Percentiles rank a stretch among this genome's conserved stretches.
Evolutionary conservation across 2,329 filamentous ascomycete genomes (phyloP).

Genomic region (Colletotrichum coccodes): DNA sequence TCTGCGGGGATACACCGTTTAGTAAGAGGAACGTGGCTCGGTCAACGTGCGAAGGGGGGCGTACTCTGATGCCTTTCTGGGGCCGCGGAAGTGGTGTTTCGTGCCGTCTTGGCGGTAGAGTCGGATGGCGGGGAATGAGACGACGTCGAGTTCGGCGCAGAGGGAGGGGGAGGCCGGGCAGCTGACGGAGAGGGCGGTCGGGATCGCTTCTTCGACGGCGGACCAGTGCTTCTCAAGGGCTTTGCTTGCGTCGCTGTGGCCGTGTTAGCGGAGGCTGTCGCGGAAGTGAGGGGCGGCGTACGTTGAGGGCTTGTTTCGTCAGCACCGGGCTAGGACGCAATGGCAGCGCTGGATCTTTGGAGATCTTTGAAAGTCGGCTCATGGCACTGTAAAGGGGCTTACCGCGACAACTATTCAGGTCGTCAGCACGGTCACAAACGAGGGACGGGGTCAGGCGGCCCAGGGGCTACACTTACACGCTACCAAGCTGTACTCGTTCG

Average conservation of each 20-base stretch:
- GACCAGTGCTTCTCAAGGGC: slow-evolving; percentile 49
- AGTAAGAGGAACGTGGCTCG: slow-evolving; percentile 24
- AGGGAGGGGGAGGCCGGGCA: slow-evolving; percentile 47
- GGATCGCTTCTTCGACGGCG: slow-evolving; percentile 36
- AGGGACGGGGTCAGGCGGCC: not conserved
- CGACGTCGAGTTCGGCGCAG: slow-evolving; percentile 53
- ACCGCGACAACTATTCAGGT: slow-evolving; percentile 15
- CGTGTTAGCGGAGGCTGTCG: not conserved
- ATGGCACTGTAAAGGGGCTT: not conserved
- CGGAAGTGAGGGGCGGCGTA: not conserved
- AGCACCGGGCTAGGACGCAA: not conserved
- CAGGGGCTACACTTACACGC: slow-evolving; percentile 43
- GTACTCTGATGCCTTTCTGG: slow-evolving; percentile 49
- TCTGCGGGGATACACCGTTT: slow-evolving; percentile 24
- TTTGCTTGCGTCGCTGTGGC: slow-evolving; percentile 42
- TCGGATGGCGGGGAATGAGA: slow-evolving; percentile 58
- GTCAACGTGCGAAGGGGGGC: slow-evolving; percentile 14
- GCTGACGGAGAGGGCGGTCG: slow-evolving; percentile 49
- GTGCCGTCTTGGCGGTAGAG: slow-evolving; percentile 48
- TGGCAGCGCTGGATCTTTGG: not conserved
- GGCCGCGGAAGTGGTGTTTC: slow-evolving; percentile 54
- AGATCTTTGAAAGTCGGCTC: not conserved
- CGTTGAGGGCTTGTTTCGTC: slow-evolving; percentile 13
- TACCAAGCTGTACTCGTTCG: slow-evolving; percentile 39
- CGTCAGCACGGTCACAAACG: not conserved